A percentile compares a stretch with the other conserved stretches of the same genome.
Evolutionary conservation across 805 yeast species (phyloP).

Genomic region (Lipomyces lipofer): DNA sequence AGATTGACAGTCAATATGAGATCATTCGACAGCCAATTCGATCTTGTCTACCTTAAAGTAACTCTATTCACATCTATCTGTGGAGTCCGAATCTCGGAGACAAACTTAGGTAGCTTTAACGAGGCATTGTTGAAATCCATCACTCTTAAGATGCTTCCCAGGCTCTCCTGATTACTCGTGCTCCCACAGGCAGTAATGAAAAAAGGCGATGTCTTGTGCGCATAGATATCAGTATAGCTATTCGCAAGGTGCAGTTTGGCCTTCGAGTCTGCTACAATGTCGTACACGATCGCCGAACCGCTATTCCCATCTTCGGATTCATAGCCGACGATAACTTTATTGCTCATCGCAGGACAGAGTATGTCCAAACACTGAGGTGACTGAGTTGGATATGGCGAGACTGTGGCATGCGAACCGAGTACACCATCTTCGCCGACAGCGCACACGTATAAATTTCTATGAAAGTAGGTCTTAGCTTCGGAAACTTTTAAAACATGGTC

Average conservation of each 20-base stretch:
- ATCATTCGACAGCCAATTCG: background rate
- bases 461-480: too few relatives aligned
- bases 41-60: slow-evolving; percentile 7
- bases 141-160: background rate
- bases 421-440: too few relatives aligned
- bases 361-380: too few relatives aligned
- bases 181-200: background rate
- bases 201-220: slow-evolving; percentile 1
- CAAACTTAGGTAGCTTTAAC: background rate
- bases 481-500: too few relatives aligned
- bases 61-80: slow-evolving; percentile 8
- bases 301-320: background rate
- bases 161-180: background rate
- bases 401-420: too few relatives aligned
- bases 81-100: background rate
- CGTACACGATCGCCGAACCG: background rate
- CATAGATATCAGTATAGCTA: slow-evolving; percentile 1
- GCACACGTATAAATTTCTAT: too few relatives aligned
- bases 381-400: too few relatives aligned
- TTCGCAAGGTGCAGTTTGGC: background rate
- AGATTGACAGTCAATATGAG: background rate
- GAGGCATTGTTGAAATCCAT: background rate
- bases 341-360: too few relatives aligned
- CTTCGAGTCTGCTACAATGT: background rate
- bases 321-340: slow-evolving; percentile 3